A percentile compares a stretch with the other conserved stretches of the same genome.
Conservation (phyloP, 2,329 filamentous ascomycete species). For the Fusarium abutilonis region DNA sequence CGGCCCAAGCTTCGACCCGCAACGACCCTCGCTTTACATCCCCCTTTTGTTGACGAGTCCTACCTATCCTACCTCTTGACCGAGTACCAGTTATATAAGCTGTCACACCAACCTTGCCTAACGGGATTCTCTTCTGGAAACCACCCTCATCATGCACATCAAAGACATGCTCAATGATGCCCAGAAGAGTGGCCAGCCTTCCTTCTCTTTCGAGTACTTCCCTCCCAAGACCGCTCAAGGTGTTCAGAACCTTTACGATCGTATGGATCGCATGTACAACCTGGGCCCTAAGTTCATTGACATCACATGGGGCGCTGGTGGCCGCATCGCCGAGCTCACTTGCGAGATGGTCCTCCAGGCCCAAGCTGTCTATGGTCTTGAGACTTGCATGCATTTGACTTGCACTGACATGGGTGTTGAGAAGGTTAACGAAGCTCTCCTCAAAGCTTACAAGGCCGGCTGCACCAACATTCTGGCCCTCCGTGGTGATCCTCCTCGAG, state of each 20-base stretch:
- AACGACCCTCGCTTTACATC: constrained; percentile 10
- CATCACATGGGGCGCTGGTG: constrained; percentile 97
- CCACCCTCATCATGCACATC: constrained; percentile 82
- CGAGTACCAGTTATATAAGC: constrained; percentile 6
- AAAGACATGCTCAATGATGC: constrained; percentile 88
- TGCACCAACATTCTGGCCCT: constrained; percentile 98
- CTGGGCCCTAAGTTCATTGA: constrained; percentile 96
- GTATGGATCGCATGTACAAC: constrained; percentile 98
- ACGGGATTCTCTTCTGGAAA: neutral
- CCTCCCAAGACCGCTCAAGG: constrained; percentile 97
- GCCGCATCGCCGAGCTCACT: constrained; percentile 88
- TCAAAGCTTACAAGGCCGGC: constrained; percentile 89
- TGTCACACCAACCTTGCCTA: neutral
- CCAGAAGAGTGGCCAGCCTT: constrained; percentile 79
- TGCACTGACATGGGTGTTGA: constrained; percentile 97
- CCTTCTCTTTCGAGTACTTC: constrained; percentile 99
- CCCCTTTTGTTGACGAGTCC: constrained; percentile 3
- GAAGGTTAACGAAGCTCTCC: constrained; percentile 88
- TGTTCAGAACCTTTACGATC: constrained; percentile 98
- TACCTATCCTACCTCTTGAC: neutral
- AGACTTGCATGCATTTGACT: constrained; percentile 99
- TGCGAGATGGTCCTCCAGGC: constrained; percentile 98
- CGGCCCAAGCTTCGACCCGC: constrained; percentile 29
- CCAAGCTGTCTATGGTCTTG: constrained; percentile 92
- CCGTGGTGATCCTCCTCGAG: constrained; percentile 90